A percentile compares a stretch with the other conserved stretches of the same genome.
Conservation (phyloP, 495 filamentous ascomycete genomes). For the Penicillium turbatum region DNA sequence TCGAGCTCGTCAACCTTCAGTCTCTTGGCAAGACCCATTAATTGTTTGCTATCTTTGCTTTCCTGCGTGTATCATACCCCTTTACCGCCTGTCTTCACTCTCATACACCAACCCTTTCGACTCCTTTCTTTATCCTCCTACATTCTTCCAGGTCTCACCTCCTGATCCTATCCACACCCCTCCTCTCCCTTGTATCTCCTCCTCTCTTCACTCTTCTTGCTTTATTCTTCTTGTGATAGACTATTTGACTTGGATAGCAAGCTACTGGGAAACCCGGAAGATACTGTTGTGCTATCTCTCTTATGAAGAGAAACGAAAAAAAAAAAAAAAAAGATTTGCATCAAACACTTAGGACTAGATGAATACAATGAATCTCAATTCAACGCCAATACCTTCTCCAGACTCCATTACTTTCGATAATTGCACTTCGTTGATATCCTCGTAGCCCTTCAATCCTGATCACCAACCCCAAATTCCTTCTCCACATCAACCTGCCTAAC, state of each 20-base stretch:
- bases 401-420: not conserved
- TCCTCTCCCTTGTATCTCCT: not conserved
- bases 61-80: slow-evolving; percentile 5
- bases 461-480: slow-evolving; percentile 49
- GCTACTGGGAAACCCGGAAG: not conserved
- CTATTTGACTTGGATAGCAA: not conserved
- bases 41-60: slow-evolving; percentile 6
- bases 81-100: not conserved
- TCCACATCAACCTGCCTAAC: slow-evolving; percentile 60
- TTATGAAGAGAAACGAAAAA: not conserved
- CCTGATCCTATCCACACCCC: not conserved
- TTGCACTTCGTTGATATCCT: not conserved
- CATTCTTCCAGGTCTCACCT: not conserved
- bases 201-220: not conserved
- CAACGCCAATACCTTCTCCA: not conserved
- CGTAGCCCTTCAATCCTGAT: slow-evolving; percentile 27
- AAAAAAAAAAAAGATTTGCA: not conserved
- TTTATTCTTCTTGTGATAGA: not conserved
- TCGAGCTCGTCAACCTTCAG: slow-evolving; percentile 74
- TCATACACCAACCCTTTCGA: not conserved
- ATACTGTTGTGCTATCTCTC: not conserved
- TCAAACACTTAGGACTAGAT: not conserved
- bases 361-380: slow-evolving; percentile 5
- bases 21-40: slow-evolving; percentile 60
- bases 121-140: not conserved